Percentiles rank a stretch among this genome's conserved stretches.
Evolutionary conservation across 129 eudicot genomes (phyloP).

Genomic region (Gnaphalium uliginosum): DNA sequence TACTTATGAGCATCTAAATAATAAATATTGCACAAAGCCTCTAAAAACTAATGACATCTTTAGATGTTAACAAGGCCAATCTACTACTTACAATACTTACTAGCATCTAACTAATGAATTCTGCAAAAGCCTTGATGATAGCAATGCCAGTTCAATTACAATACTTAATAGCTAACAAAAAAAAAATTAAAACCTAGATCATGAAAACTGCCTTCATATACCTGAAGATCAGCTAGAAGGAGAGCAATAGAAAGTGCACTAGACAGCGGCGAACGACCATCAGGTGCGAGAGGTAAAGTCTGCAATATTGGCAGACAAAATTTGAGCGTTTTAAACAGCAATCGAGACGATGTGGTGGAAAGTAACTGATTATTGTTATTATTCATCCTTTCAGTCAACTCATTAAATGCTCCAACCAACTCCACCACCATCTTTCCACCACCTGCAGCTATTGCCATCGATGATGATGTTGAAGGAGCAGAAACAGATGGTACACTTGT

Average conservation of each 20-base stretch:
- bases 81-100: not conserved
- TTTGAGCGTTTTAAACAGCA: conserved; percentile 80
- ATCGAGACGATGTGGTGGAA: conserved; percentile 56
- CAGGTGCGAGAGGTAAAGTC: conserved; percentile 60
- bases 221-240: conserved; percentile 90
- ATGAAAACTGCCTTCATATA: conserved; percentile 2
- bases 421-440: conserved; percentile 97
- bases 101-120: not conserved
- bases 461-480: conserved; percentile 29
- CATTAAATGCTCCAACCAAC: conserved; percentile 75
- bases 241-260: conserved; percentile 69
- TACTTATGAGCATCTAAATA: not conserved
- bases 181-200: not conserved
- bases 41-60: too few species aligned
- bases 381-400: conserved; percentile 79
- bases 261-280: conserved; percentile 76
- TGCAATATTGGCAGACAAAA: conserved; percentile 69
- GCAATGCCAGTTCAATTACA: not conserved
- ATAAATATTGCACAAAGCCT: not conserved
- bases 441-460: conserved; percentile 26
- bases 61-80: too few species aligned
- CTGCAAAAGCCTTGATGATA: not conserved
- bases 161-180: not conserved
- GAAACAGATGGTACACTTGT: not conserved
- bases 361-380: conserved; percentile 29